These are phyloP conservation scores for Rasamsonia emersonii DNA, from an alignment of 2,329 filamentous ascomycete species.

Conservation along the genomic window DNA sequence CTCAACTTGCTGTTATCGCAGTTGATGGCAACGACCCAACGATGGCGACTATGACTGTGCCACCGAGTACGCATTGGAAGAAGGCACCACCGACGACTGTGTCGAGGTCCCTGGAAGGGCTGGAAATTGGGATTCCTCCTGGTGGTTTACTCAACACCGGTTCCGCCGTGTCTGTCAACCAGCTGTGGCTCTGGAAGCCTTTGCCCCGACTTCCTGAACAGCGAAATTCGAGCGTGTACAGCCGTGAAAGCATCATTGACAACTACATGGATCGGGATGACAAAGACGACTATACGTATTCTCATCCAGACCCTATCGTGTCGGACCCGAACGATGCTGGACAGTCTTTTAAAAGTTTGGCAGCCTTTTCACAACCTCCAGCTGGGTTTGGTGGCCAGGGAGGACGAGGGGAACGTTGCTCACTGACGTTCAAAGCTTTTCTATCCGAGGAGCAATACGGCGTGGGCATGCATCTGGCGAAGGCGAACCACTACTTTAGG, in stretches of 20 bases:
- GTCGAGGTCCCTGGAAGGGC: slow-evolving; percentile 27
- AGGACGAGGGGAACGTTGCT: slow-evolving; percentile 4
- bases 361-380: too few relatives aligned
- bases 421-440: slow-evolving; percentile 13
- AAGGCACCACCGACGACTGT: slow-evolving; percentile 25
- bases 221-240: slow-evolving; percentile 8
- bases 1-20: not conserved
- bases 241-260: slow-evolving; percentile 7
- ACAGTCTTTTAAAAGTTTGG: not conserved
- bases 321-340: not conserved
- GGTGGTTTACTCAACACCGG: slow-evolving; percentile 12
- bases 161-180: slow-evolving; percentile 18
- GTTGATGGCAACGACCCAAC: too few relatives aligned
- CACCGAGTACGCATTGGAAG: slow-evolving; percentile 13
- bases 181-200: slow-evolving; percentile 9
- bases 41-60: slow-evolving; percentile 6
- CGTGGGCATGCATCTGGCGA: slow-evolving; percentile 13
- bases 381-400: too few relatives aligned
- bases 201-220: slow-evolving; percentile 6
- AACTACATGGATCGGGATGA: slow-evolving; percentile 4
- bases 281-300: not conserved
- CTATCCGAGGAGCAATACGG: slow-evolving; percentile 19
- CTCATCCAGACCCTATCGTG: too few relatives aligned
- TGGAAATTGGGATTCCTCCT: slow-evolving; percentile 29
- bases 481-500: slow-evolving; percentile 28